These are phyloP conservation scores for Aspergillus aculeatinus DNA, from an alignment of 2,329 filamentous ascomycete genomes.

Conservation along the genomic window DNA sequence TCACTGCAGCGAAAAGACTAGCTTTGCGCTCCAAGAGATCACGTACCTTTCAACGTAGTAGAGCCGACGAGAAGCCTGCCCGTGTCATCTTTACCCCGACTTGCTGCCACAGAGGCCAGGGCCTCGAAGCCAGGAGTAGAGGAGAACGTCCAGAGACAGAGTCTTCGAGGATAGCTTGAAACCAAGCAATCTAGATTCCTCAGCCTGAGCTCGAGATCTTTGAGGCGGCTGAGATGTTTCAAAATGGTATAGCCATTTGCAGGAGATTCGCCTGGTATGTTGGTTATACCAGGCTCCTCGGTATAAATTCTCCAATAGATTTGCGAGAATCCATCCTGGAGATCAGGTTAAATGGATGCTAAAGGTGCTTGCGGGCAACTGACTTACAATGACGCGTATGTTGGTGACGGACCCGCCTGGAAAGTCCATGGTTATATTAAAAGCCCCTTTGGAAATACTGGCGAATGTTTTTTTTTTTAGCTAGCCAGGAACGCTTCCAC, in stretches of 20 bases:
- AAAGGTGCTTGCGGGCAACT: not conserved
- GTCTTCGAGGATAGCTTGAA: constrained; percentile 37
- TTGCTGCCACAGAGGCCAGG: constrained; percentile 29
- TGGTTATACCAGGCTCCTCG: constrained; percentile 34
- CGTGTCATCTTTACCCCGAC: constrained; percentile 25
- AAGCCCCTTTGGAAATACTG: constrained; percentile 25
- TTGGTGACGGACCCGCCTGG: constrained; percentile 44
- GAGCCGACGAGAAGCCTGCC: constrained; percentile 33
- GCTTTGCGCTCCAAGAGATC: not conserved
- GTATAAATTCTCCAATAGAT: constrained; percentile 46
- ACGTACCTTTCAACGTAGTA: constrained; percentile 35
- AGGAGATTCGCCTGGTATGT: constrained; percentile 31
- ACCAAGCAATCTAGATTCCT: constrained; percentile 39
- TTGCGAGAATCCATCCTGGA: constrained; percentile 43
- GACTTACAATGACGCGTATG: constrained; percentile 43
- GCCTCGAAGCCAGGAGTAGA: constrained; percentile 39
- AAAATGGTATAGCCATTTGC: constrained; percentile 39
- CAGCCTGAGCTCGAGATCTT: constrained; percentile 38
- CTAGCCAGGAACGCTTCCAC: constrained; percentile 26
- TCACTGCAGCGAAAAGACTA: not conserved
- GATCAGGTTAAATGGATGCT: constrained; percentile 21
- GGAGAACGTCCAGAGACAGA: constrained; percentile 44
- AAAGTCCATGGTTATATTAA: constrained; percentile 43
- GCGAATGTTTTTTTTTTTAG: constrained; percentile 23
- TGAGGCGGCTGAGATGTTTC: constrained; percentile 40